Conservation (phyloP, 331 rosid species). For the Pyracantha coccinea region DNA sequence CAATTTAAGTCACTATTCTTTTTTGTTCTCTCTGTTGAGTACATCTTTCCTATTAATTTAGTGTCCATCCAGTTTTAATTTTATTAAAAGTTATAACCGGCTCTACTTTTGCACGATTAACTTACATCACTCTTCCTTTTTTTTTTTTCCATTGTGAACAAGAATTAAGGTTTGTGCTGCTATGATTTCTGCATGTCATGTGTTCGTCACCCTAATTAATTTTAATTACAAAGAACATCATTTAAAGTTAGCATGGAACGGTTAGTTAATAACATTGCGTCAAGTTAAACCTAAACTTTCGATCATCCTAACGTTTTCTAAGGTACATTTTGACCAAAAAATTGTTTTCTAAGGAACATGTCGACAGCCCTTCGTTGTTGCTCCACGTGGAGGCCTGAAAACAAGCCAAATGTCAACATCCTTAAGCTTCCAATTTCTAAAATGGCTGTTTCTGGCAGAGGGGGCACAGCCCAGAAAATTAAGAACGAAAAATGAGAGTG, state of each 20-base stretch:
- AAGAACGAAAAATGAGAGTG: not conserved
- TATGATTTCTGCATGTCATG: not conserved
- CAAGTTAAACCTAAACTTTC: not conserved
- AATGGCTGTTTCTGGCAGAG: not conserved
- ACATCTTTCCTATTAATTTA: too few relatives aligned
- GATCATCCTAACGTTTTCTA: not conserved
- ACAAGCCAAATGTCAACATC: not conserved
- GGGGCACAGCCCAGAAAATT: not conserved
- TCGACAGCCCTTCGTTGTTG: not conserved
- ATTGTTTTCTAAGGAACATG: not conserved
- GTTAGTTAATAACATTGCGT: not conserved
- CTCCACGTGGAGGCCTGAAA: conserved; percentile 23
- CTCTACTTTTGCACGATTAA: too few relatives aligned
- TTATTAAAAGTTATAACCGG: too few relatives aligned
- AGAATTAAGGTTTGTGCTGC: not conserved
- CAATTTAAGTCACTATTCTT: too few relatives aligned
- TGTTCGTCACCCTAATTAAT: not conserved
- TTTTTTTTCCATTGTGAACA: not conserved
- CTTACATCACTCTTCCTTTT: not conserved
- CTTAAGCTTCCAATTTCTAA: not conserved
- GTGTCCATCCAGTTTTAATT: too few relatives aligned
- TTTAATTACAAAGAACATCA: not conserved
- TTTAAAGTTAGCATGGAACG: not conserved
- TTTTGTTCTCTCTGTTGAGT: too few relatives aligned
- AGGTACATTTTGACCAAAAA: too few relatives aligned